Evolutionary conservation across 2,329 filamentous ascomycete genomes (phyloP), one percentile per base, ranked within the genome.

Genomic region (Biscogniauxia mediterranea): DNA sequence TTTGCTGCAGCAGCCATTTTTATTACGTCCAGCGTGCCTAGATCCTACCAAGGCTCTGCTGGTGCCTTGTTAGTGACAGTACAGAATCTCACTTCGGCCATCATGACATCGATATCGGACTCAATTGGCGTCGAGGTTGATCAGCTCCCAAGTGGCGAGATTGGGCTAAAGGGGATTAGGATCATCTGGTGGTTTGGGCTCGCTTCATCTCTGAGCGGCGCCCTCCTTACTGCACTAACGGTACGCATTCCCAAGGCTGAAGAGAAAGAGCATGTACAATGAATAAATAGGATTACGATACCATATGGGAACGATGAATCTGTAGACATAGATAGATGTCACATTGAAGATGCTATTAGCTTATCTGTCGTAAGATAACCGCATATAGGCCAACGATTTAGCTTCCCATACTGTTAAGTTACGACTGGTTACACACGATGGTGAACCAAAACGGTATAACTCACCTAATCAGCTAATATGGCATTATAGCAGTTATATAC

Each of bases 1-100:
- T 81, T 81, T 61, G 79, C 79, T 0, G 79, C 79, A 0, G 79
- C 79, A 0, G 77, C 76, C n/a, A 81, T 81, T 52, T 81, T 81
- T 68, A 80, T 81, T 61, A 81, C 79, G 0, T 77, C 74, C 11
- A 79, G 75, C 55, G 79, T 81, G 5, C 75, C 77, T 1, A 66
- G 78, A n/a, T 78, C 75, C 1, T 81, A 81, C 57, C 79, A 81
- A 61, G 79, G 78, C 3, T 76, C 75, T 11, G 79, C 79, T 0
- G 79, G 78, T 0, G 80, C 78, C 58, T 61, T 81, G 61, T 67
- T 81, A 4, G 78, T 81, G 1, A 81, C 78, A 23, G 77, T 80
- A 50, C 78, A 81, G 67, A 81, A 81, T 59, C 68, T 81, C 19
- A 78, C 77, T 0, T 73, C 75, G 15, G 79, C 79, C 2, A 77